These are phyloP conservation scores for Trichoderma erinaceum DNA, from an alignment of 495 filamentous ascomycete species.

Conservation along the genomic window DNA sequence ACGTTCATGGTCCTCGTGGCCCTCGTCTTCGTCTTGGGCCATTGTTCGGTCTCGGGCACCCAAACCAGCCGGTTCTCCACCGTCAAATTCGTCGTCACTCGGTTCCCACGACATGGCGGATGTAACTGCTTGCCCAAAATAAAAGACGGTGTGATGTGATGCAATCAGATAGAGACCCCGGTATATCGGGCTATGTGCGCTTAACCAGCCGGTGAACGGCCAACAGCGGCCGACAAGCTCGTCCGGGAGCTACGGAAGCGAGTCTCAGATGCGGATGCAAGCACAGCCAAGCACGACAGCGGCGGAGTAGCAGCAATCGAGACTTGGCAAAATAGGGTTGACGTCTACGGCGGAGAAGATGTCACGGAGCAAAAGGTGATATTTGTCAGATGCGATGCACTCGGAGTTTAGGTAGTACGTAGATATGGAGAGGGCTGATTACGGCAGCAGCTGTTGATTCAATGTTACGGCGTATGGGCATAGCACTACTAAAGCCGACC, in stretches of 20 bases:
- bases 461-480: not conserved
- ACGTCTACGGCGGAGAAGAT: not conserved
- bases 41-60: not conserved
- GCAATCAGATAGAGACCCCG: too few species aligned
- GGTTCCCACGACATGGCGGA: too few species aligned
- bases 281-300: not conserved
- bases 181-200: too few species aligned
- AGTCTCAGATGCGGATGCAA: not conserved
- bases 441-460: not conserved
- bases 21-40: not conserved
- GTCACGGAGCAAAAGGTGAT: not conserved
- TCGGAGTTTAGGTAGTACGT: not conserved
- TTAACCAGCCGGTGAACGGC: too few species aligned
- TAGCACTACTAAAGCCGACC: not conserved
- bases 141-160: too few species aligned
- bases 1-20: not conserved
- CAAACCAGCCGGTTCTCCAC: not conserved
- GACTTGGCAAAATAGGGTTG: not conserved
- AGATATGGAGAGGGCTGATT: not conserved
- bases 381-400: not conserved
- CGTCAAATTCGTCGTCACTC: not conserved
- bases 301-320: too few species aligned
- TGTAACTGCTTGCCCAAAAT: too few species aligned
- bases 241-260: not conserved
- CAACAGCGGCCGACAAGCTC: not conserved